These are phyloP conservation scores for Pascua guehoae DNA, from an alignment of 1,284 basidiomycete species.

Conservation along the genomic window DNA sequence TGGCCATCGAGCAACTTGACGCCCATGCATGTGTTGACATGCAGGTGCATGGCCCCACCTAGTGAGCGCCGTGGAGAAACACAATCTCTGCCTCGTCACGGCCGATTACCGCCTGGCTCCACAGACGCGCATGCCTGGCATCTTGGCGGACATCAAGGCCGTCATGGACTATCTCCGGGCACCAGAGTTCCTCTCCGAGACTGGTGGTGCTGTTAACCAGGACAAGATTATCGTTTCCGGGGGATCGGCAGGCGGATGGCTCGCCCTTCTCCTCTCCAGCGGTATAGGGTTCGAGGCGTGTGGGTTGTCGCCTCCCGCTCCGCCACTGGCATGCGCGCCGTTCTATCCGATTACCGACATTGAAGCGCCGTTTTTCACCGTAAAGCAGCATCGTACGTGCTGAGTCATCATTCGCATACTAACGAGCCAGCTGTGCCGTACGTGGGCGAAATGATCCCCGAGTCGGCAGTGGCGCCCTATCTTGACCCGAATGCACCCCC, in stretches of 20 bases:
- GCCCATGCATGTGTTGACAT: neutral
- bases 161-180: conserved; percentile 1
- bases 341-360: conserved; percentile 48
- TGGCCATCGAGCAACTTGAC: neutral
- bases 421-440: no score
- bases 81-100: conserved; percentile 13
- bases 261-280: conserved; percentile 26
- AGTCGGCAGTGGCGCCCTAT: no score
- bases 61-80: conserved; percentile 7
- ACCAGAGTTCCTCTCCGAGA: neutral
- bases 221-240: conserved; percentile 37
- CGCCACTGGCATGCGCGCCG: conserved; percentile 32
- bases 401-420: neutral
- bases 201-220: conserved; percentile 5
- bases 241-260: conserved; percentile 43
- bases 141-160: conserved; percentile 10
- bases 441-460: no score
- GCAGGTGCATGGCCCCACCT: conserved; percentile 4
- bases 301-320: neutral
- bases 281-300: conserved; percentile 7
- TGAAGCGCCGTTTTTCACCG: conserved; percentile 12
- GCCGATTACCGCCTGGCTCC: conserved; percentile 15
- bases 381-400: conserved; percentile 11
- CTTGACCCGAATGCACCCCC: no score
- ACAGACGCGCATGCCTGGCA: conserved; percentile 14